Evolutionary conservation across 192 early-diverging fungal species (phyloP), one percentile per base, ranked within the genome.

Genomic region (Cetraspora pellucida): DNA sequence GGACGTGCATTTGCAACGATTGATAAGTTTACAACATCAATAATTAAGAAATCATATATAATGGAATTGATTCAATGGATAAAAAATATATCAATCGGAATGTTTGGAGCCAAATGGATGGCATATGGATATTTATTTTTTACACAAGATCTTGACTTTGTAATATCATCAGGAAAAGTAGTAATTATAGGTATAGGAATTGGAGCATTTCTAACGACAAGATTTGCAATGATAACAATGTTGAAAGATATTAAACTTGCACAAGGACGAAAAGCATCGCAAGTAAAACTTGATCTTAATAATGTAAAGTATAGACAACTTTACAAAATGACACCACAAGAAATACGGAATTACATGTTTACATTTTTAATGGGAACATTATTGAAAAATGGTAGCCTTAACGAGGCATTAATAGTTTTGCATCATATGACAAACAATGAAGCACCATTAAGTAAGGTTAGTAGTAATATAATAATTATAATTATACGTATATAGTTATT

Each of bases 391-490:
- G 28, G 10, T n/a, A 31, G n/a, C n/a, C n/a, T 65, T 65, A 44
- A 65, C 21, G 63, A 65, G n/a, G 63, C 63, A 10, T 65, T 65
- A 65, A 21, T 65, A 10, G 63, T 65, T 8, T n/a, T 65, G 30
- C 63, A 65, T 65, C 63, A 65, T 44, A 65, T 65, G 63, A 10
- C 63, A 44, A 21, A 65, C n/a, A 65, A 44, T n/a, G 31, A 65
- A 44, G 43, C 43, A 9, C 63, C 63, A 43, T 65, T 65, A 65
- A 37, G 43, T 37, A 37, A 37, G 37, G 37, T n/a, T n/a, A n/a
- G n/a, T 37, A 37, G 7, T 37, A 37, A 37, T 37, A 7, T 1
- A 37, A 37, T 37, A n/a, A n/a, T n/a, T n/a, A n/a, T n/a, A n/a
- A n/a, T n/a, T n/a, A n/a, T n/a, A n/a, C n/a, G n/a, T n/a, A n/a